These are phyloP conservation scores for Trichoderma atroviride DNA, from an alignment of 2,329 filamentous ascomycete species.

Conservation along the genomic window DNA sequence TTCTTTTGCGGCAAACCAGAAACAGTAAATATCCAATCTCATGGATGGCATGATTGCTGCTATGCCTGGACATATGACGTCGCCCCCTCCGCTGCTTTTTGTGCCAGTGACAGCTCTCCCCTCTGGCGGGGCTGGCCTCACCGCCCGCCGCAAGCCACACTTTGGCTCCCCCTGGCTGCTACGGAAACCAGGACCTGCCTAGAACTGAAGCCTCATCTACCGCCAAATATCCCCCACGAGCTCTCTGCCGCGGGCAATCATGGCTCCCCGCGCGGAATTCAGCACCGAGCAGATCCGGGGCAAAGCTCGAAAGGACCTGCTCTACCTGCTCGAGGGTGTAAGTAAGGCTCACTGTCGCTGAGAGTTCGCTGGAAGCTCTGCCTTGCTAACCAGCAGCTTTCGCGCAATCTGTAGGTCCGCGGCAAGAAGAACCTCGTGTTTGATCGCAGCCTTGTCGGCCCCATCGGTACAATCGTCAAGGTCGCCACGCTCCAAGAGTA, in stretches of 20 bases:
- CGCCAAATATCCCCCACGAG: constrained; percentile 22
- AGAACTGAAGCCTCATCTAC: constrained; percentile 22
- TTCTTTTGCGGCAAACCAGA: neutral
- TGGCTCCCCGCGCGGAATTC: constrained; percentile 72
- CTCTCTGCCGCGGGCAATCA: constrained; percentile 51
- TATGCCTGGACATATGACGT: constrained; percentile 15
- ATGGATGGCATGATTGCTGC: neutral
- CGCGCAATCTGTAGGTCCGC: constrained; percentile 67
- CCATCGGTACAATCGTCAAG: constrained; percentile 88
- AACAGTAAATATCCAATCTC: neutral
- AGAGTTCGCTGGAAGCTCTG: constrained; percentile 12
- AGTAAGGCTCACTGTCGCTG: constrained; percentile 51
- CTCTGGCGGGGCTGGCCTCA: constrained; percentile 12
- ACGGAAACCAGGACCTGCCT: neutral
- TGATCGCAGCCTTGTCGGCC: constrained; percentile 85
- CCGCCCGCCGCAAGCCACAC: constrained; percentile 4
- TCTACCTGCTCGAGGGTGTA: constrained; percentile 93
- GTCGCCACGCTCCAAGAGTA: constrained; percentile 96
- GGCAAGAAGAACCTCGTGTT: constrained; percentile 99
- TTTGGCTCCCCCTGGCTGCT: neutral
- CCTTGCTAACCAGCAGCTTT: constrained; percentile 30
- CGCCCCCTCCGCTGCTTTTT: neutral
- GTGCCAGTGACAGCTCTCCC: neutral
- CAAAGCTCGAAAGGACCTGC: constrained; percentile 83
- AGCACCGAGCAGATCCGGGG: constrained; percentile 75